Evolutionary conservation across 2,329 filamentous ascomycete genomes (phyloP).

Genomic region (Trichoderma sp.): DNA sequence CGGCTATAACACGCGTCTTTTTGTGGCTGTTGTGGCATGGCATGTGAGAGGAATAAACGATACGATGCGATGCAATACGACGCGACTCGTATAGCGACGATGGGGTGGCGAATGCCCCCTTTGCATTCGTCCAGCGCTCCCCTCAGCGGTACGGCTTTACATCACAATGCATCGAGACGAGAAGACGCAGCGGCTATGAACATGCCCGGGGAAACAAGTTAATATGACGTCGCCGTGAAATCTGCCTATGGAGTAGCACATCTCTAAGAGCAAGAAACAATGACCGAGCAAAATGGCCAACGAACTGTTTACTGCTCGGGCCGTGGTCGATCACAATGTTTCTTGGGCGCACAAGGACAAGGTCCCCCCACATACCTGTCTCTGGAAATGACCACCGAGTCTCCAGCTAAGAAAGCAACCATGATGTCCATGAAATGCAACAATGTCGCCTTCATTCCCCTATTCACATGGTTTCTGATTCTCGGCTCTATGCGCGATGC

Average conservation of each 20-base stretch:
- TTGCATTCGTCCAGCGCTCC: background rate
- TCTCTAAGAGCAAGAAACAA: background rate
- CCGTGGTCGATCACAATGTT: constrained; percentile 15
- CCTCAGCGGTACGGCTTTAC: background rate
- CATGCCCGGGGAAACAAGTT: background rate
- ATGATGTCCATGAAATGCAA: background rate
- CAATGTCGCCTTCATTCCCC: background rate
- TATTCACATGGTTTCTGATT: background rate
- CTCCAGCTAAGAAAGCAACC: background rate
- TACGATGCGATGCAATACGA: background rate
- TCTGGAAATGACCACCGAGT: background rate
- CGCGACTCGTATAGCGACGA: background rate
- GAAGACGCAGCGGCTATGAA: background rate
- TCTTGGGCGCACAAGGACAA: background rate
- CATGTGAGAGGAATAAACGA: background rate
- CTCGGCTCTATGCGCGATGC: background rate
- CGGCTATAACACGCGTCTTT: background rate
- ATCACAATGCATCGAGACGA: background rate
- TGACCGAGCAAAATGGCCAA: background rate
- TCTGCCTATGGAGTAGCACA: background rate
- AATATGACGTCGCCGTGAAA: background rate
- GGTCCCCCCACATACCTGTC: background rate
- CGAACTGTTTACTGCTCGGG: background rate
- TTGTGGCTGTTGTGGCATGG: background rate
- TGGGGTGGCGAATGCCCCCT: background rate